Base-by-base conservation (phyloP, 1,284 basidiomycete genomes). In the Trichosporon sp. region DNA sequence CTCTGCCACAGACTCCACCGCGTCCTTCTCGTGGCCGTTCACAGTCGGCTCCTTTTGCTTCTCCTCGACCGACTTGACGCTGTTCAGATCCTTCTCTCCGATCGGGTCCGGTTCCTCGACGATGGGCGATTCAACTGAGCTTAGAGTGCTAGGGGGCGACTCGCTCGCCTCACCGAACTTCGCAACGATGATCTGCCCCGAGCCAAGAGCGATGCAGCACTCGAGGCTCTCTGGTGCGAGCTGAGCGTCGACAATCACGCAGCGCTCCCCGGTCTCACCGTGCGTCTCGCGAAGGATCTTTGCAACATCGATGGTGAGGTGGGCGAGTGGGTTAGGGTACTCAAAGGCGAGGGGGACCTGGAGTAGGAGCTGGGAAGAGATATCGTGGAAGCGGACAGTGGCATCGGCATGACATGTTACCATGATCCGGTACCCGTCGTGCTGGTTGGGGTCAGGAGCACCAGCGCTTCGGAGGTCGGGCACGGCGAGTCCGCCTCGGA, bases 221-320 rank as follows among this genome's bases (percentile, higher is more conserved):
- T 92, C 90, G 36, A 89, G 78, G 0, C 88, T 86, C 70, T 89
- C 87, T 0, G 82, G 74, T 4, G 88, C 86, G 25, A 92, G 79
- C 52, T 86, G 80, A 0, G 86, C 84, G 4, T 81, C 81, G n/a
- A 83, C 80, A 58, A 90, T 85, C 71, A 78, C 62, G 0, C 80
- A 77, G 0, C 77, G 69, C 61, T 78, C 77, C 4, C 72, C 61
- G 0, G 79, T 59, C 11, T 78, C 72, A 1, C 74, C 69, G 40
- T 81, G 78, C 5, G 27, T 54, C 49, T 54, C 49, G 31, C 66
- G 67, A 2, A 82, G 80, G 36, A 88, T 78, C 6, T 86, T 74
- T 11, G 81, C 77, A 10, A 84, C 77, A 19, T 88, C 84, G 61
- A 92, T 86, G 1, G 85, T 87, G 14, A 92, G 82, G 23, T 85